Conservation (phyloP, 495 filamentous ascomycete genomes). For the Penicillium herquei region DNA sequence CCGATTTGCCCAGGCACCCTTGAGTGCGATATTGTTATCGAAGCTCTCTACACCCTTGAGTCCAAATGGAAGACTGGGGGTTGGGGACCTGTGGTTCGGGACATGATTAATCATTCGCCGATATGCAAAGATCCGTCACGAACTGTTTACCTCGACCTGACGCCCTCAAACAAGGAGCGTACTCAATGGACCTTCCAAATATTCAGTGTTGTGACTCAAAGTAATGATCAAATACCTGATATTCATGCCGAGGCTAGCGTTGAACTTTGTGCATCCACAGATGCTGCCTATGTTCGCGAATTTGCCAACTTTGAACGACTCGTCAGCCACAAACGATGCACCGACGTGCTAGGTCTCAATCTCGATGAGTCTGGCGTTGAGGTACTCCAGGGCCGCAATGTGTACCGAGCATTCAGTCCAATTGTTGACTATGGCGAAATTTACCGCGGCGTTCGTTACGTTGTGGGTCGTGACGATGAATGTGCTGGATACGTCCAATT, state of each 20-base stretch:
- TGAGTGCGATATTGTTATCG: conserved; percentile 44
- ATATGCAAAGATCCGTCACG: too few species aligned
- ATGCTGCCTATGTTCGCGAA: conserved; percentile 10
- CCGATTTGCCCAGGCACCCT: conserved; percentile 48
- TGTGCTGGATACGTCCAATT: conserved; percentile 41
- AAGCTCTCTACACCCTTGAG: conserved; percentile 40
- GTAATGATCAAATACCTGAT: neutral
- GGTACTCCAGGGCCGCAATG: conserved; percentile 47
- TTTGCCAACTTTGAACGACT: conserved; percentile 46
- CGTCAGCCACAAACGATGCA: conserved; percentile 35
- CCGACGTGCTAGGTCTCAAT: conserved; percentile 32
- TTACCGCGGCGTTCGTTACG: conserved; percentile 44
- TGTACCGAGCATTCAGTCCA: conserved; percentile 46
- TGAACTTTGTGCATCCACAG: neutral
- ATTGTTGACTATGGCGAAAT: conserved; percentile 48
- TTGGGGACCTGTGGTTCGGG: too few species aligned
- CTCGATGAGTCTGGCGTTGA: conserved; percentile 47
- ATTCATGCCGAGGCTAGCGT: neutral
- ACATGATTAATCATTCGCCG: too few species aligned
- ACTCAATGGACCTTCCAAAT: neutral
- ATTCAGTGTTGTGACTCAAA: neutral
- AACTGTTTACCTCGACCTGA: too few species aligned
- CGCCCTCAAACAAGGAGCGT: too few species aligned
- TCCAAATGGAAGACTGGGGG: too few species aligned
- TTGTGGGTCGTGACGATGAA: conserved; percentile 43